phyloP scores from a whole-genome alignment of 2,329 filamentous ascomycete species.

The Talaromyces sp. region DNA sequence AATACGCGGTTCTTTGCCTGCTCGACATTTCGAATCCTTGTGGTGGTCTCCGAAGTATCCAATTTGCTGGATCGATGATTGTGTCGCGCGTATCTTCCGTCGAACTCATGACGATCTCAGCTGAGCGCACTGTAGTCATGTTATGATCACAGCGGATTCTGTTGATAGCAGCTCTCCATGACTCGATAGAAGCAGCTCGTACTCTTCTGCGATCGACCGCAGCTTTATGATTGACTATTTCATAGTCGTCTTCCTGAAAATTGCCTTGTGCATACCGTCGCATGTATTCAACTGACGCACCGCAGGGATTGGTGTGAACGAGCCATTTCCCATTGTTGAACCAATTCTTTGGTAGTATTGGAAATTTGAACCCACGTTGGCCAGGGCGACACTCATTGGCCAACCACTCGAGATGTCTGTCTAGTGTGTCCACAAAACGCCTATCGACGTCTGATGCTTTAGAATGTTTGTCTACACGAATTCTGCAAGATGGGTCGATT shows the following conservation, averaged over 20 bases:
- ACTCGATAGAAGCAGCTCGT: constrained; percentile 33
- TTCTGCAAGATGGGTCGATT: not conserved
- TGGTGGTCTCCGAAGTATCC: constrained; percentile 40
- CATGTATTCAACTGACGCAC: constrained; percentile 31
- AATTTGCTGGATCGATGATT: constrained; percentile 38
- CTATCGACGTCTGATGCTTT: constrained; percentile 35
- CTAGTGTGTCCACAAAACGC: constrained; percentile 32
- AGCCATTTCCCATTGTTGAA: constrained; percentile 40
- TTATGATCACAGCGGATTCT: constrained; percentile 31
- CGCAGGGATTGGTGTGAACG: constrained; percentile 38
- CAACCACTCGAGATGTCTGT: constrained; percentile 39
- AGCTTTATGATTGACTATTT: constrained; percentile 14
- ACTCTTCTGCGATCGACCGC: constrained; percentile 20
- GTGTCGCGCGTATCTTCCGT: constrained; percentile 38
- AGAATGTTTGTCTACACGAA: not conserved
- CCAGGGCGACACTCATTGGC: constrained; percentile 38
- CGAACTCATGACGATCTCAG: constrained; percentile 35
- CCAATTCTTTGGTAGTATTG: constrained; percentile 41
- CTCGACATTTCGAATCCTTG: constrained; percentile 37
- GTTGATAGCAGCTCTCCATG: constrained; percentile 40
- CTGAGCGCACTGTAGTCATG: constrained; percentile 27
- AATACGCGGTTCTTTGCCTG: constrained; percentile 37
- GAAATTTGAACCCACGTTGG: constrained; percentile 39
- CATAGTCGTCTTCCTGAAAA: not conserved
- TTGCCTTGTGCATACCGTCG: constrained; percentile 26